A percentile compares a stretch with the other conserved stretches of the same genome.
Conservation (phyloP, 768 basidiomycete species). For the Kwoniella newhampshirensis region DNA sequence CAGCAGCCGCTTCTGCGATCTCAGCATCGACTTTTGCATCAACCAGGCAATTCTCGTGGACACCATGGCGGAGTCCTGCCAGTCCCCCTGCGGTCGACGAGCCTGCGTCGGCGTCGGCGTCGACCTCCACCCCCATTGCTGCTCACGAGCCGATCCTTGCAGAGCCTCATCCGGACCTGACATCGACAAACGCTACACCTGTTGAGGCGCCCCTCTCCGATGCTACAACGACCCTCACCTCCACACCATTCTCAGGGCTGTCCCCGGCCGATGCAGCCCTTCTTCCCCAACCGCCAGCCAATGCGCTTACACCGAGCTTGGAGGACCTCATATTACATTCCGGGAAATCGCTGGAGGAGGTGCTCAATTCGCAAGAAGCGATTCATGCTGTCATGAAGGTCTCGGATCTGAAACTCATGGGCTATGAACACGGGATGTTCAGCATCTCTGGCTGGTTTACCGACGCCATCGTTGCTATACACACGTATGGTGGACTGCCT, state of each 20-base stretch:
- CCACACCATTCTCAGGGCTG: constrained; percentile 6
- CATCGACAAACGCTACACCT: background rate
- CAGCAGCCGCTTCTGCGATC: background rate
- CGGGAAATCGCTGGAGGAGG: constrained; percentile 29
- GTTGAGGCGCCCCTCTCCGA: constrained; percentile 3
- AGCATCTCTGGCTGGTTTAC: constrained; percentile 44
- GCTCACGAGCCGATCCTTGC: constrained; percentile 32
- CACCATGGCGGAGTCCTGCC: constrained; percentile 27
- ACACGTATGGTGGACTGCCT: constrained; percentile 45
- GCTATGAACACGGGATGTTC: constrained; percentile 43
- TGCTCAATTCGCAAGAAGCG: constrained; percentile 49
- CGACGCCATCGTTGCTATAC: constrained; percentile 44
- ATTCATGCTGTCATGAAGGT: constrained; percentile 45
- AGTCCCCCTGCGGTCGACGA: background rate
- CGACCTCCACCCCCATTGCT: constrained; percentile 7
- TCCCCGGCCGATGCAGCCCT: constrained; percentile 7
- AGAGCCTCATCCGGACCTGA: constrained; percentile 36
- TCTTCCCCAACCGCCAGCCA: constrained; percentile 16
- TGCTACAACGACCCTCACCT: background rate
- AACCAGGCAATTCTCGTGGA: constrained; percentile 28
- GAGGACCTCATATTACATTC: constrained; percentile 35
- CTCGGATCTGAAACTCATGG: constrained; percentile 46
- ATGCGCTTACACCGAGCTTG: constrained; percentile 23
- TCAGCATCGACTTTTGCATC: constrained; percentile 3
- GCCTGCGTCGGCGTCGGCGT: constrained; percentile 3